Percentiles rank a stretch among this genome's conserved stretches.
Evolutionary conservation across 176 grass and related monocot species (phyloP).

Genomic region (Poa annua): DNA sequence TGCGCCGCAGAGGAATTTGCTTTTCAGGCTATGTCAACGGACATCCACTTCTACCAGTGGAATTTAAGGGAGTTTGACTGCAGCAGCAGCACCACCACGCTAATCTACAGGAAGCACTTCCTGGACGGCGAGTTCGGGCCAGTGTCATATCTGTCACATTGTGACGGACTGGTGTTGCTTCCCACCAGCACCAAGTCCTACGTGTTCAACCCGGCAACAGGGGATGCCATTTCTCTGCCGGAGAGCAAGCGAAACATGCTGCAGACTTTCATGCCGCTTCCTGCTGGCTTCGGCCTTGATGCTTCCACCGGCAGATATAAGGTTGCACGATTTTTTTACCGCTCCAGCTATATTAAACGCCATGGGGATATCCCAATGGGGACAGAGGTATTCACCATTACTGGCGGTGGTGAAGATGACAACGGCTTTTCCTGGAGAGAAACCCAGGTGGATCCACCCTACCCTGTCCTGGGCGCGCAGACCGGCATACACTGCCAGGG

Average conservation of each 20-base stretch:
- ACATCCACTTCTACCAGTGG: constrained; percentile 23
- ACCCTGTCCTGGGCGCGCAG: neutral
- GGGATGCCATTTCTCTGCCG: neutral
- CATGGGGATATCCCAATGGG: neutral
- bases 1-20: neutral
- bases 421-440: neutral
- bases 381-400: constrained; percentile 27
- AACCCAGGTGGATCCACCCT: constrained; percentile 9
- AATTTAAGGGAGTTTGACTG: neutral
- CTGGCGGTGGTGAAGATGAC: neutral
- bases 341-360: too few species aligned
- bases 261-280: neutral
- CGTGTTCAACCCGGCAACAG: constrained; percentile 35
- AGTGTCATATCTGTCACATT: neutral
- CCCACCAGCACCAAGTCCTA: neutral
- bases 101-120: neutral
- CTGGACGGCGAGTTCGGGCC: neutral
- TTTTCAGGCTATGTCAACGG: neutral
- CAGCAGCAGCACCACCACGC: neutral
- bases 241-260: constrained; percentile 13
- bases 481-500: neutral
- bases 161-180: constrained; percentile 19
- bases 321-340: constrained; percentile 21
- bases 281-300: neutral
- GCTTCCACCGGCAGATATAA: constrained; percentile 14